phyloP scores from a whole-genome alignment of 148 eudicot genomes.

The Cornus florida region DNA sequence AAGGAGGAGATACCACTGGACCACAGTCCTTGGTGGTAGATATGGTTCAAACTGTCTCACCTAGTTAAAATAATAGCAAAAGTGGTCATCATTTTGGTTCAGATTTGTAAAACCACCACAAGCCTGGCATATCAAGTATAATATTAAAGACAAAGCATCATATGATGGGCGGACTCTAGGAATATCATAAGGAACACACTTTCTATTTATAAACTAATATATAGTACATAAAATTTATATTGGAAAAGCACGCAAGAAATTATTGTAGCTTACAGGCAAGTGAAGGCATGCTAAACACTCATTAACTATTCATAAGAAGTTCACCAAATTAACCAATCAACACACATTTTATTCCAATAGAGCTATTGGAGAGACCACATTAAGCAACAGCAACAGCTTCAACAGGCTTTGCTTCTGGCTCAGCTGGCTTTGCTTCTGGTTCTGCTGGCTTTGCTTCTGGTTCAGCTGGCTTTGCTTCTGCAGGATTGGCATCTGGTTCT shows the following conservation, averaged over 20 bases:
- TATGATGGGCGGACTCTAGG: background rate
- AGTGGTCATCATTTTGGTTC: too few species aligned
- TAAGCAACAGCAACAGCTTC: slow-evolving; percentile 33
- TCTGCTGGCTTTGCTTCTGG: slow-evolving; percentile 32
- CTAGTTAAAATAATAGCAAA: too few species aligned
- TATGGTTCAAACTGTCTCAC: too few species aligned
- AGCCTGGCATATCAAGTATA: too few species aligned
- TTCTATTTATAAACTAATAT: background rate
- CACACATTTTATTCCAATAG: background rate
- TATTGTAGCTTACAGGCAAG: background rate
- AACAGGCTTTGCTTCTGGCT: background rate
- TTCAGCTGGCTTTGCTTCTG: slow-evolving; percentile 30
- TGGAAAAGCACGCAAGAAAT: background rate
- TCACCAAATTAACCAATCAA: background rate
- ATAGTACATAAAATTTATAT: background rate
- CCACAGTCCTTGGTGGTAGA: too few species aligned
- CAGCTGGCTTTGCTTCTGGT: slow-evolving; percentile 17
- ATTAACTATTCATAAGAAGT: background rate
- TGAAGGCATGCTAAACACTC: background rate
- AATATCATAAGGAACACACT: background rate
- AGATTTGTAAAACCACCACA: too few species aligned
- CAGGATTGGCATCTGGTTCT: slow-evolving; percentile 26
- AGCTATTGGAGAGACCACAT: background rate
- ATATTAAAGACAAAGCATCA: background rate
- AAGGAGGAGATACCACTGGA: too few species aligned